Conservation (phyloP, 2,329 filamentous ascomycete species). For the Didymella lethalis region DNA sequence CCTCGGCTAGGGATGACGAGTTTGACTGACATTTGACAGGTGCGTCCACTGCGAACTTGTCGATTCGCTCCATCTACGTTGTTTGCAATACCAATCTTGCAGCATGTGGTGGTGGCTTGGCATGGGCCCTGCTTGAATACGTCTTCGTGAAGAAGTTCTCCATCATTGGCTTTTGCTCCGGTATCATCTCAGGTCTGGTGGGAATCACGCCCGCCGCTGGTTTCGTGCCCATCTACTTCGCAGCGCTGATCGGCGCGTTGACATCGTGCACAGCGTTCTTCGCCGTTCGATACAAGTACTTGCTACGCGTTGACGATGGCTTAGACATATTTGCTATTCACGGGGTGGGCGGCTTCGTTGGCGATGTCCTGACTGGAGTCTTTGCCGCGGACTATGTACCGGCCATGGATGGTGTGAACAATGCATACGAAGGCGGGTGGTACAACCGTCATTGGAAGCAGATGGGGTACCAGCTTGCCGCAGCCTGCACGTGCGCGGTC, state of each 20-base stretch:
- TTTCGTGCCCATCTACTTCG: conserved; percentile 61
- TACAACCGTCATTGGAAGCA: conserved; percentile 63
- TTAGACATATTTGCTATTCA: conserved; percentile 69
- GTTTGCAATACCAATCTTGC: conserved; percentile 68
- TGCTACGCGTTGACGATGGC: conserved; percentile 64
- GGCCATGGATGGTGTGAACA: conserved; percentile 61
- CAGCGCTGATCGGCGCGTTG: conserved; percentile 61
- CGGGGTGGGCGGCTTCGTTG: conserved; percentile 66
- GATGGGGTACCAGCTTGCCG: conserved; percentile 65
- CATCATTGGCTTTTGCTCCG: conserved; percentile 62
- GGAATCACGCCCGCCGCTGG: conserved; percentile 67
- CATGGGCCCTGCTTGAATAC: conserved; percentile 64
- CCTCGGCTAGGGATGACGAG: neutral
- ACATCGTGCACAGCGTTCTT: conserved; percentile 60
- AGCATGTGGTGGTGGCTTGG: conserved; percentile 62
- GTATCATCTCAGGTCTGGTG: conserved; percentile 65
- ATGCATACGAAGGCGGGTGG: conserved; percentile 59
- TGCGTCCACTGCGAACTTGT: conserved; percentile 58
- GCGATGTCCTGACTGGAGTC: conserved; percentile 64
- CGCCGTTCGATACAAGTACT: conserved; percentile 57
- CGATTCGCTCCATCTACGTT: conserved; percentile 62
- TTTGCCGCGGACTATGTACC: conserved; percentile 62
- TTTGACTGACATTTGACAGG: conserved; percentile 17
- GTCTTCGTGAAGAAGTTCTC: conserved; percentile 59
- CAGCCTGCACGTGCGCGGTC: conserved; percentile 62